phyloP scores from a whole-genome alignment of 768 basidiomycete species.

The Leccinellum albellum region DNA sequence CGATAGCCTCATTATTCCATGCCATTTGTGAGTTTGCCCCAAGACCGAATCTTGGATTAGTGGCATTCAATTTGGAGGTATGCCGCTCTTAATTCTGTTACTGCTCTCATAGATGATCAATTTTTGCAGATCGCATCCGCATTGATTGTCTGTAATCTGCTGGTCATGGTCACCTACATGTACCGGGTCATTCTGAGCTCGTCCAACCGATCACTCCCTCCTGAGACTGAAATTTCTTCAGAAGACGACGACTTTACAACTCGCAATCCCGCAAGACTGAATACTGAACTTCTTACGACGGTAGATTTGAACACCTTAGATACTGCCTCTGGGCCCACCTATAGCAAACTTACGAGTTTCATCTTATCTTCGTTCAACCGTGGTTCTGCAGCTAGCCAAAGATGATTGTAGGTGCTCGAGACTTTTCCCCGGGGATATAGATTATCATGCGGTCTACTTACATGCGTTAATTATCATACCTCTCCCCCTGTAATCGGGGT shows the following conservation, averaged over 20 bases:
- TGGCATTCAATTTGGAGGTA: not conserved
- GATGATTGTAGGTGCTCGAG: not conserved
- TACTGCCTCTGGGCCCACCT: not conserved
- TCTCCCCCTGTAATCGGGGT: not conserved
- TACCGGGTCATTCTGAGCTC: slow-evolving; percentile 6
- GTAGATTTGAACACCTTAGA: slow-evolving; percentile 5
- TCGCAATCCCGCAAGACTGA: not conserved
- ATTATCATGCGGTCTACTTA: not conserved
- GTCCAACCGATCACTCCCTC: not conserved
- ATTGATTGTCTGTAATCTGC: slow-evolving; percentile 12
- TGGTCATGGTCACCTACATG: slow-evolving; percentile 10
- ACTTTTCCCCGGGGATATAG: not conserved
- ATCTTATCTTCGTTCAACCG: not conserved
- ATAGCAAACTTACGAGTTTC: not conserved
- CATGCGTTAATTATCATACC: not conserved
- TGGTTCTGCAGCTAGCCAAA: not conserved
- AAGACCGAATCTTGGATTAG: too few species aligned
- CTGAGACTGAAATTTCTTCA: slow-evolving; percentile 2
- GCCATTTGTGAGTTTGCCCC: not conserved
- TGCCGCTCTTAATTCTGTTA: not conserved
- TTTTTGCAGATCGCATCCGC: not conserved
- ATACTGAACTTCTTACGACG: not conserved
- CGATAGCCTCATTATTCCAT: not conserved
- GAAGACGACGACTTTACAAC: not conserved
- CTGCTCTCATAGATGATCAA: not conserved